A percentile compares a stretch with the other conserved stretches of the same genome.
Evolutionary conservation across 139 green algal genomes (phyloP).

Genomic region (Yamagishiella unicocca): DNA sequence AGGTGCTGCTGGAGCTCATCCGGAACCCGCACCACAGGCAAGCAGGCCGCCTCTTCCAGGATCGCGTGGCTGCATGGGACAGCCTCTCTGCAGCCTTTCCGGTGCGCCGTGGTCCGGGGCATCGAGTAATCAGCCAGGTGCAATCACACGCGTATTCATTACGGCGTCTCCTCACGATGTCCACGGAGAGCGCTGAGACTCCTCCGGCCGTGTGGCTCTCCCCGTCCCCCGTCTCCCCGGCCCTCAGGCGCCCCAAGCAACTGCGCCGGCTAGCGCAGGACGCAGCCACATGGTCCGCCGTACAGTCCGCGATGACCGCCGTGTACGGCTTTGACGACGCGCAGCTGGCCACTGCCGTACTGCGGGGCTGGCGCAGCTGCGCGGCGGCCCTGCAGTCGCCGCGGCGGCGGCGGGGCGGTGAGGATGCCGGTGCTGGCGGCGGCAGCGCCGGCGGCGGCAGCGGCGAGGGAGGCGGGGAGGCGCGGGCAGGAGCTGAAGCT

Average conservation of each 20-base stretch:
- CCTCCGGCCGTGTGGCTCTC: too few species aligned
- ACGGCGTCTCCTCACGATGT: too few species aligned
- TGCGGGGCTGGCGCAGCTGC: slow-evolving; percentile 6
- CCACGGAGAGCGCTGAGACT: too few species aligned
- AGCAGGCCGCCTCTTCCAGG: too few species aligned
- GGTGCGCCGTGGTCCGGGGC: too few species aligned
- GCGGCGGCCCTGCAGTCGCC: not conserved
- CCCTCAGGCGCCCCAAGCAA: not conserved
- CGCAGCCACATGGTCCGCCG: not conserved
- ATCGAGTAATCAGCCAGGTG: too few species aligned
- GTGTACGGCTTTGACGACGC: slow-evolving; percentile 14
- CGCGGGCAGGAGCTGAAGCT: too few species aligned
- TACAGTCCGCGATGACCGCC: not conserved
- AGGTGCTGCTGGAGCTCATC: not conserved
- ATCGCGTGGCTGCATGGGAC: too few species aligned
- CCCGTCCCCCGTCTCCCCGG: too few species aligned
- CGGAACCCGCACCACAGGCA: not conserved
- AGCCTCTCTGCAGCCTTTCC: too few species aligned
- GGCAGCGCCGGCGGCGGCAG: not conserved
- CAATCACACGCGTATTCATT: too few species aligned
- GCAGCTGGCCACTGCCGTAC: not conserved
- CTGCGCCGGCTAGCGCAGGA: not conserved
- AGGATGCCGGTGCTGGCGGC: not conserved
- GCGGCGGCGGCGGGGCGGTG: not conserved
- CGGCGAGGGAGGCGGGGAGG: not conserved